Base-by-base conservation (phyloP, 192 early-diverging fungal genomes). In the Jimgerdemannia flammicorona region DNA sequence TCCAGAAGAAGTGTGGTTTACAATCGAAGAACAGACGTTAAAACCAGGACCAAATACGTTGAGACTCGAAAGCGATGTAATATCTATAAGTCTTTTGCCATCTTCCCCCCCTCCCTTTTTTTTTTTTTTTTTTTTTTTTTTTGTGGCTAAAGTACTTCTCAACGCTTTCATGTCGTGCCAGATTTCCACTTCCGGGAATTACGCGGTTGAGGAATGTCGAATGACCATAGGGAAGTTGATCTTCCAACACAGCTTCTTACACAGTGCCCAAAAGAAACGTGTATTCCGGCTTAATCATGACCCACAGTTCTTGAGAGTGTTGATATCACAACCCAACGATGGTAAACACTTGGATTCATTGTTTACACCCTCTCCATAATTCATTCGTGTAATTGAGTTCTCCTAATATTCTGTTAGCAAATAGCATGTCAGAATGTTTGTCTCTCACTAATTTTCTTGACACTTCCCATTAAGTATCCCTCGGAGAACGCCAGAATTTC, bases 161-260 rank as follows among this genome's bases (percentile, higher is more conserved):
- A 0, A 10, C 14, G 49, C 49, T n/a, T 40, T 67, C 2, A 7
- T 72, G 40, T 29, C 10, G 65, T 42, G 11, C 69, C 73, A 89
- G 85, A 84, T 80, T 40, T 84, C 88, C 10, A 83, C 87, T 3
- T 86, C 86, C 41, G 92, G 92, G 43, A 86, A 84, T 42, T 93
- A 92, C 79, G 79, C 83, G 3, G 78, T 87, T 17, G 88, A 88
- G 43, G 82, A 77, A 7, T 83, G 87, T 64, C 79, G 80, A 43
- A 65, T 92, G 74, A 77, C 75, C 29, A 82, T 88, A 40, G 91
- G 91, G 29, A 91, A 90, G 72, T 67, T 92, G 29, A 73, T 84
- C 18, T 89, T 91, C 70, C 54, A 79, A 17, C 85, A 90, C 40
- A 87, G 83, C 70, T 89, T 88, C 68, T 71, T 85, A 71, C 74